Percentiles rank a stretch among this genome's conserved stretches.
Conservation (phyloP, 345 rosid species). For the Populus davidiana region DNA sequence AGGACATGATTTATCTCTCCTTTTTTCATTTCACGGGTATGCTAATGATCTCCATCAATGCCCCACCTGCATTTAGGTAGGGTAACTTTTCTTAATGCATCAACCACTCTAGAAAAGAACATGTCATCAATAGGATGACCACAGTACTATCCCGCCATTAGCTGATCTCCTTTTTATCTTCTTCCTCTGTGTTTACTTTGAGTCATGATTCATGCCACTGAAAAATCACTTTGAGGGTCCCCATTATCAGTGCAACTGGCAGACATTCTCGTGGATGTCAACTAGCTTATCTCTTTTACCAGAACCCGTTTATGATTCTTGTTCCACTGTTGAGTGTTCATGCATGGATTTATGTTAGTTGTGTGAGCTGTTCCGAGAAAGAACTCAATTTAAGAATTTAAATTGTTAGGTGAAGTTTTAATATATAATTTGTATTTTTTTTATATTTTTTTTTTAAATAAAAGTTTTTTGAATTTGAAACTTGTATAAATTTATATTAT, state of each 20-base stretch:
- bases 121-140: constrained; percentile 4
- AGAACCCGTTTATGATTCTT: background rate
- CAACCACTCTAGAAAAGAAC: constrained; percentile 28
- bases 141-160: background rate
- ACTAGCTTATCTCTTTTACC: background rate
- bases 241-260: background rate
- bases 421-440: too few relatives aligned
- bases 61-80: constrained; percentile 23
- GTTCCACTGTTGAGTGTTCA: background rate
- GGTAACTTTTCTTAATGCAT: constrained; percentile 31
- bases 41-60: constrained; percentile 29
- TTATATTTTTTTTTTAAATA: too few relatives aligned
- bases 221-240: constrained; percentile 6
- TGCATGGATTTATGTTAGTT: background rate
- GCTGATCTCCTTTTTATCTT: background rate
- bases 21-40: constrained; percentile 24
- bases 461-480: too few relatives aligned
- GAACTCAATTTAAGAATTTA: too few relatives aligned
- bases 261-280: constrained; percentile 17
- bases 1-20: background rate
- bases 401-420: too few relatives aligned
- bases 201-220: constrained; percentile 16
- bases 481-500: fast-evolving
- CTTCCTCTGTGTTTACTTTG: constrained; percentile 15
- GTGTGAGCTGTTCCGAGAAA: background rate